These are phyloP conservation scores for Solanum gandarillasii DNA, from an alignment of 257 asterid species.

Conservation along the genomic window DNA sequence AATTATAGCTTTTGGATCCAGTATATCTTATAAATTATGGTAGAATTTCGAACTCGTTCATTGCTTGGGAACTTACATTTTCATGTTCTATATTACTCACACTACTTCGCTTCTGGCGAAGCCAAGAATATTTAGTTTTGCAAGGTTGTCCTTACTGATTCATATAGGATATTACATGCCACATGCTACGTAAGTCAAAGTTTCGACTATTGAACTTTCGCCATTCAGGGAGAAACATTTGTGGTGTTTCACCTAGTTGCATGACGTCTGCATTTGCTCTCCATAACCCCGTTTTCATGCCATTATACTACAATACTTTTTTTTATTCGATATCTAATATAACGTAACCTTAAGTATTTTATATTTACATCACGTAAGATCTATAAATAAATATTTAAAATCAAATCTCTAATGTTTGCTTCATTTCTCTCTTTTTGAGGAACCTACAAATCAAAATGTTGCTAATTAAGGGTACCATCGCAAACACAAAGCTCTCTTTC, in stretches of 20 bases:
- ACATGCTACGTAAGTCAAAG: not conserved
- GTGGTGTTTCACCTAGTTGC: not conserved
- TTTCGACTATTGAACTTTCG: not conserved
- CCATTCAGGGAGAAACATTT: no score
- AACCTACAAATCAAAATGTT: not conserved
- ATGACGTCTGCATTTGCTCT: not conserved
- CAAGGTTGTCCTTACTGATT: no score
- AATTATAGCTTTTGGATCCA: no score
- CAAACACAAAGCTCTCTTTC: not conserved
- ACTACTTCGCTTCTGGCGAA: no score
- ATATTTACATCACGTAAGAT: not conserved
- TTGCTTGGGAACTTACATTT: not conserved
- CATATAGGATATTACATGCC: not conserved
- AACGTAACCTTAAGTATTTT: not conserved
- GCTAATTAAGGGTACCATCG: not conserved
- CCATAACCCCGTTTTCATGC: not conserved
- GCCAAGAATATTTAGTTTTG: no score
- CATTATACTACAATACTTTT: not conserved
- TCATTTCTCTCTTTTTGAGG: not conserved
- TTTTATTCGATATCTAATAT: not conserved
- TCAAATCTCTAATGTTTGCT: not conserved
- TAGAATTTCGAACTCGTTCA: not conserved
- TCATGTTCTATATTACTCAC: not conserved
- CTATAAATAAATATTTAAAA: not conserved
- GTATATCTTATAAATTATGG: no score